Base-by-base conservation (phyloP, 768 basidiomycete species). In the Pleurotus salmoneostramineus region DNA sequence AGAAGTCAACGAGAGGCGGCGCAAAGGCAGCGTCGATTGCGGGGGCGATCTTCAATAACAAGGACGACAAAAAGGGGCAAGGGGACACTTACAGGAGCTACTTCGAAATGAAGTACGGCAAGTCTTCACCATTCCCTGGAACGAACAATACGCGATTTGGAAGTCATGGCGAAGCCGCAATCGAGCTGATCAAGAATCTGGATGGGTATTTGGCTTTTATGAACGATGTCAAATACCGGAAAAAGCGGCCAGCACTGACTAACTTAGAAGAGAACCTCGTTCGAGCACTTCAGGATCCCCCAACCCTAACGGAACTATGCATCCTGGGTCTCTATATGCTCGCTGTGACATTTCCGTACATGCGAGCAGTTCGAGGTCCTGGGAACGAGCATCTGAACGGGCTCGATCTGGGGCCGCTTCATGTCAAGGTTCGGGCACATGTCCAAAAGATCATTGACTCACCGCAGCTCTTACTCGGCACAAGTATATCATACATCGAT, bases 241-340 rank as follows among this genome's bases (percentile, higher is more conserved):
- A 78, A 58, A 59, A 57, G 3, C 64, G 60, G 0, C 59, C 57
- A 2, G 40, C n/a, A 0, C 64, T 69, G 33, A 78, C 61, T 11
- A 65, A 79, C 43, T 67, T 78, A 48, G 75, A 78, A 60, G 12
- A 58, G 3, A 76, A 76, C 56, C 14, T 74, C 4, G 57, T 27
- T 6, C 45, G 58, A 11, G 70, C 59, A 2, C 56, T 74, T 1
- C 47, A 65, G 1, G 63, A 68, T 56, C 42, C 58, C 3, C 54
- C 68, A 1, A 74, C 72, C 14, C 56, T 67, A 6, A 68, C 68
- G 0, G 69, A 73, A 48, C 59, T 75, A 11, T 59, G 58, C 50
- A 64, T 65, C 0, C 58, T 74, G 8, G 60, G 65, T 0, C 50
- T 71, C 1, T 74, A 73, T 57, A 33, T 31, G 5, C 57, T 62